Base-by-base conservation (phyloP, 805 yeast genomes). In the Yarrowia sp. region DNA sequence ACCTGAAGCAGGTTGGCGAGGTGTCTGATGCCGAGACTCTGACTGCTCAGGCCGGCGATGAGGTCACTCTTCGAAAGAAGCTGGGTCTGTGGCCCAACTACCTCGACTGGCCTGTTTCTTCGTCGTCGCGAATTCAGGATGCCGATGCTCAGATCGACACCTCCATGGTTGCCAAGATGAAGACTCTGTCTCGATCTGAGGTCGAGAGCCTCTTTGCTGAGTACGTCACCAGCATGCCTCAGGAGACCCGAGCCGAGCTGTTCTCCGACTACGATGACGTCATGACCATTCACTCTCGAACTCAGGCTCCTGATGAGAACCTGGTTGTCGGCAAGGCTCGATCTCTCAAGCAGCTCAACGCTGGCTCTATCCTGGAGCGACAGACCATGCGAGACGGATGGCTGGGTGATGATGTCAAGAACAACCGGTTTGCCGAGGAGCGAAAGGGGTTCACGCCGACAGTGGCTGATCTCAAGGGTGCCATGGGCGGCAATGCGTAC, bases 381-480 rank as follows among this genome's bases (percentile, higher is more conserved):
- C 64, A 58, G 43, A 58, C 64, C 4, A 58, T 58, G 64, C 39
- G 51, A 18, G 64, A 58, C 35, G 51, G 51, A 8, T 58, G 64
- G 64, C 51, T 58, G 13, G 61, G 61, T 7, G 61, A 55, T 22
- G 61, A 55, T 9, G 61, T 55, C 47, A 55, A 41, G 38, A 55
- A 22, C 47, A 55, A 55, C 61, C n/a, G 15, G 47, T 55, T 39
- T 41, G 61, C 61, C 38, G 61, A 55, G 61, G 61, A 41, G 38
- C 45, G 61, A n/a, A 55, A 55, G 61, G 61, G 61, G 3, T 55
- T 55, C 47, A 55, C 61, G 9, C 65, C 65, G 5, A 50, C 61
- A 4, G 65, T 61, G 11, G 38, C 61, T 9, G 65, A 61, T 15
- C 58, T 61, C 43, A 61, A 61, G 60, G 45, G 65, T 28, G 44